A percentile compares a stretch with the other conserved stretches of the same genome.
phyloP scores from a whole-genome alignment of 1,284 basidiomycete species.

The Rhodotorula sp. region DNA sequence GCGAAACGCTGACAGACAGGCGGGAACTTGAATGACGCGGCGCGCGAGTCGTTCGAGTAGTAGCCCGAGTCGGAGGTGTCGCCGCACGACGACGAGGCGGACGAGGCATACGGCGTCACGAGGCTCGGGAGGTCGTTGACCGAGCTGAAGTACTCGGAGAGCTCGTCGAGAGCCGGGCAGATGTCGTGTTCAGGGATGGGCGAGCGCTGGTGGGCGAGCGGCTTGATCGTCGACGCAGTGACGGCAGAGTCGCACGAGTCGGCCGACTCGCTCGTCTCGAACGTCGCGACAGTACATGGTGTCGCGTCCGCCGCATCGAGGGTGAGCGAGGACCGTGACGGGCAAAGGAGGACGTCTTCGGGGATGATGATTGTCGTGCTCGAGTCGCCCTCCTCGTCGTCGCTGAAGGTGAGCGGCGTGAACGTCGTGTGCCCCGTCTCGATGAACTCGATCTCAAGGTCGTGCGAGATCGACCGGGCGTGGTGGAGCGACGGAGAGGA shows the following conservation, averaged over 20 bases:
- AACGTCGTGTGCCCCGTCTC: slow-evolving; percentile 30
- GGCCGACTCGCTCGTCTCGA: not conserved
- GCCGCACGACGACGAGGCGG: not conserved
- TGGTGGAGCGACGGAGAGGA: not conserved
- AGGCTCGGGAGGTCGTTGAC: too few species aligned
- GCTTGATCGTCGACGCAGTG: not conserved
- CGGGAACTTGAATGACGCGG: not conserved
- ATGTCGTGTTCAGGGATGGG: slow-evolving; percentile 21
- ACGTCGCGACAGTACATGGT: not conserved
- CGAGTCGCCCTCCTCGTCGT: not conserved
- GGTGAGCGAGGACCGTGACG: not conserved
- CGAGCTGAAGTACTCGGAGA: slow-evolving; percentile 33
- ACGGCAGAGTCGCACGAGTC: slow-evolving; percentile 2
- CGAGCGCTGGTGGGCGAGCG: not conserved
- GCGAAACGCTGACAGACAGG: not conserved
- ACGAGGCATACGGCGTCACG: not conserved
- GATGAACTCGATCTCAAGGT: slow-evolving; percentile 36
- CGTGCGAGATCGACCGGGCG: slow-evolving; percentile 10
- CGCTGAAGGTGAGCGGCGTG: slow-evolving; percentile 13
- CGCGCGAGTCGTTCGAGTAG: not conserved
- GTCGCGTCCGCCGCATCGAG: slow-evolving; percentile 3
- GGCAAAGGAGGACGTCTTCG: slow-evolving; percentile 15
- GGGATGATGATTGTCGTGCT: slow-evolving; percentile 15
- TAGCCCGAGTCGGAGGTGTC: not conserved
- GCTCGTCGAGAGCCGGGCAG: slow-evolving; percentile 32